These are phyloP conservation scores for Arachis hypogaea DNA, from an alignment of 306 rosid species.

Conservation along the genomic window DNA sequence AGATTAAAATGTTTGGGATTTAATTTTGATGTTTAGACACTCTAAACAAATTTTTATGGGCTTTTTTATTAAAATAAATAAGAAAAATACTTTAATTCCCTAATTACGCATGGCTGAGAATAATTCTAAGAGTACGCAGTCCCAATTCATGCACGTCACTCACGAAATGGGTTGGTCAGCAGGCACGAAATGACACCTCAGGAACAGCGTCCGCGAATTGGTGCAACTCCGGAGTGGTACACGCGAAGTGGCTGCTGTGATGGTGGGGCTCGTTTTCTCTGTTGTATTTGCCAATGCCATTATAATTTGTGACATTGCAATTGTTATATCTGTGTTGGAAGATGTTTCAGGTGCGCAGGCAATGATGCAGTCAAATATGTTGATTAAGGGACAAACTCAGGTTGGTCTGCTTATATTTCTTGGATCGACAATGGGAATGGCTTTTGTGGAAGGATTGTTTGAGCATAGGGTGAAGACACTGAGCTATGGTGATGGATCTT, in stretches of 20 bases:
- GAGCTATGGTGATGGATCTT: constrained; percentile 98
- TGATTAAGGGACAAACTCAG: constrained; percentile 89
- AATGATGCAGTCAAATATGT: constrained; percentile 64
- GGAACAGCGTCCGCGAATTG: no score
- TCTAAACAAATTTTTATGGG: no score
- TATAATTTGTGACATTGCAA: constrained; percentile 71
- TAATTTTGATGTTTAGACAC: no score
- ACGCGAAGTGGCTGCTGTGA: constrained; percentile 47
- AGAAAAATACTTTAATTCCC: no score
- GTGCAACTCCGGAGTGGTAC: no score
- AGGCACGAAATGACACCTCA: no score
- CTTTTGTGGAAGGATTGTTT: constrained; percentile 90
- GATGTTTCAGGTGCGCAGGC: constrained; percentile 95
- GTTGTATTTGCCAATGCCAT: constrained; percentile 84
- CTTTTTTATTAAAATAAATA: no score
- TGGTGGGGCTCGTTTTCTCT: constrained; percentile 71
- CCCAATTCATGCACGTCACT: no score
- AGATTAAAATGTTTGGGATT: no score
- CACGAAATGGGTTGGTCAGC: no score
- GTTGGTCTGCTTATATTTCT: constrained; percentile 86
- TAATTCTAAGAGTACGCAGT: no score
- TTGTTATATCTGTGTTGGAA: constrained; percentile 86
- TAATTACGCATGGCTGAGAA: no score
- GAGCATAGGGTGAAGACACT: constrained; percentile 91
- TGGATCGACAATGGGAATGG: constrained; percentile 83